phyloP scores from a whole-genome alignment of 148 eudicot genomes.

The Rhododendron simsii region DNA sequence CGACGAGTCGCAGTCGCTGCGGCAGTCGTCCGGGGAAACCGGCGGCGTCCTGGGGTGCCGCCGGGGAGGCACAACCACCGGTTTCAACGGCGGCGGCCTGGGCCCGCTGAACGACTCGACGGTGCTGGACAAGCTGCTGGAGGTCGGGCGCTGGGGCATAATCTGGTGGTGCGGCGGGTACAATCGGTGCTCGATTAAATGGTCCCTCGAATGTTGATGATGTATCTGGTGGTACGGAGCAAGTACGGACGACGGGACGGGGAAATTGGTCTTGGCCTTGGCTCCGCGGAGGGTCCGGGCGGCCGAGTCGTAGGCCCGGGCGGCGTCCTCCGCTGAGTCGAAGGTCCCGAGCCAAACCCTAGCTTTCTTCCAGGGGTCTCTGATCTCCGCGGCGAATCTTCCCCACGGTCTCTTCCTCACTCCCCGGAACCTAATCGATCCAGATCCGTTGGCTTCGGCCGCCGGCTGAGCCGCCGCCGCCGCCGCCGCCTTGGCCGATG shows the following conservation, averaged over 20 bases:
- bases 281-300: conserved; percentile 56
- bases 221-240: conserved; percentile 11
- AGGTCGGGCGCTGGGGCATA: conserved; percentile 39
- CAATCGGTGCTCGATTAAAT: conserved; percentile 10
- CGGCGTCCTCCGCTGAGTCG: conserved; percentile 70
- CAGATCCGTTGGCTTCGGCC: conserved; percentile 33
- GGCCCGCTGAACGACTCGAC: conserved; percentile 62
- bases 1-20: conserved; percentile 58
- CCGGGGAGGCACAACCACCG: conserved; percentile 6
- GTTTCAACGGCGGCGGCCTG: conserved; percentile 16
- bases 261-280: conserved; percentile 74
- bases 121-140: conserved; percentile 66
- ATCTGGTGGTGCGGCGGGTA: conserved; percentile 26
- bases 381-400: conserved; percentile 67
- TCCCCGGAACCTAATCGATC: conserved; percentile 41
- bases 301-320: conserved; percentile 69
- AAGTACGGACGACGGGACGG: conserved; percentile 12
- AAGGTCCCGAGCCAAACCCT: conserved; percentile 80
- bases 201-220: conserved; percentile 16
- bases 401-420: conserved; percentile 83
- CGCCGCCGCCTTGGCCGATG: conserved; percentile 19
- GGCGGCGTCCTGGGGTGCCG: conserved; percentile 20
- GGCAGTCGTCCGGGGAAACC: conserved; percentile 26
- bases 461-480: conserved; percentile 12
- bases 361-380: conserved; percentile 75